phyloP scores from a whole-genome alignment of 73 alveolate species.

The Tetrahymena thermophila region DNA sequence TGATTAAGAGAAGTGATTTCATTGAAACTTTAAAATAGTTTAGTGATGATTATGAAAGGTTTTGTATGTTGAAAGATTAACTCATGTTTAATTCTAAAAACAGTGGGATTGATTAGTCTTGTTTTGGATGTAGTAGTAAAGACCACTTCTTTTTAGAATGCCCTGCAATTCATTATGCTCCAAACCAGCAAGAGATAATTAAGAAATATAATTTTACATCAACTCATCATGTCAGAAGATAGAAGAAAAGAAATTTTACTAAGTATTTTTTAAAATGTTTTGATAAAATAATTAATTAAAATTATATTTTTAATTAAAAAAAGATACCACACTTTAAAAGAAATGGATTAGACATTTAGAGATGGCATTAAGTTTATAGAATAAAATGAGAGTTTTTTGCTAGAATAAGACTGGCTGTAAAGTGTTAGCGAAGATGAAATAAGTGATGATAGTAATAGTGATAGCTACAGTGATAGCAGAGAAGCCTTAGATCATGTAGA shows the following conservation, averaged over 20 bases:
- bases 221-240: not conserved
- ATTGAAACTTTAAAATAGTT: conserved; percentile 12
- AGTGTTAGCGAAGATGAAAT: not conserved
- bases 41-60: conserved; percentile 28
- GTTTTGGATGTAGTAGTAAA: conserved; percentile 17
- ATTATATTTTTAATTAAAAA: not conserved
- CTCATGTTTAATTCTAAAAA: conserved; percentile 6
- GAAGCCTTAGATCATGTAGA: not conserved
- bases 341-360: not conserved
- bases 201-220: not conserved
- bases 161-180: conserved; percentile 23
- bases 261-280: not conserved
- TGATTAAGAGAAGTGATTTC: conserved; percentile 19
- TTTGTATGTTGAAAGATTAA: conserved; percentile 10
- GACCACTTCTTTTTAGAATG: conserved; percentile 13
- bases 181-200: conserved; percentile 12
- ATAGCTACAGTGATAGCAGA: not conserved
- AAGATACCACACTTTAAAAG: not conserved
- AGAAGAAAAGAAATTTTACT: not conserved
- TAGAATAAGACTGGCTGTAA: not conserved
- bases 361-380: not conserved
- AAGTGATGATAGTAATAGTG: not conserved
- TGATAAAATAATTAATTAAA: not conserved
- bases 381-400: not conserved
- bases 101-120: not conserved